Evolutionary conservation across 495 filamentous ascomycete genomes (phyloP).

Genomic region (Aspergillus indologenus): DNA sequence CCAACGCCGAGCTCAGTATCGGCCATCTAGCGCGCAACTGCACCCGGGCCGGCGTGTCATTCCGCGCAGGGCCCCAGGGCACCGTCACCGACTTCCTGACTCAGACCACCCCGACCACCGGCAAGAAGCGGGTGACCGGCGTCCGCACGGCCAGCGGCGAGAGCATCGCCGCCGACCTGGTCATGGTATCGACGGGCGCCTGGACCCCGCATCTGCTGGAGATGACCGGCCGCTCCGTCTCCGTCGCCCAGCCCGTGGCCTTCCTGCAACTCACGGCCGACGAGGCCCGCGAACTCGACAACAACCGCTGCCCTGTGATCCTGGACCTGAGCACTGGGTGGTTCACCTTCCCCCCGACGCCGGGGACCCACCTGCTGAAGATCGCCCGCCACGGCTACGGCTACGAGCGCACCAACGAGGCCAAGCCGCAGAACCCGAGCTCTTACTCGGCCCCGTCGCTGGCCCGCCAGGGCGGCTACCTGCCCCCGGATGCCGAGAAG

Average conservation of each 20-base stretch:
- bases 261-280: constrained; percentile 69
- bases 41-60: constrained; percentile 55
- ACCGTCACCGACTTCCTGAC: constrained; percentile 57
- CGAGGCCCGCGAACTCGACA: constrained; percentile 60
- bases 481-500: constrained; percentile 59
- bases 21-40: neutral
- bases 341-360: constrained; percentile 75
- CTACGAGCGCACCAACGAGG: constrained; percentile 63
- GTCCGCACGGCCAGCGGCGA: constrained; percentile 53
- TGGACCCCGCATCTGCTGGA: constrained; percentile 79
- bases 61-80: constrained; percentile 62
- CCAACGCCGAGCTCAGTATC: constrained; percentile 57
- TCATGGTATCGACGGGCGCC: constrained; percentile 79
- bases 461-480: constrained; percentile 33
- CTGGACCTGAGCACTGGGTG: constrained; percentile 77
- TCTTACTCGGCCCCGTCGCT: constrained; percentile 41
- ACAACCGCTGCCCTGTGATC: constrained; percentile 60
- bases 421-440: constrained; percentile 31
- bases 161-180: constrained; percentile 63
- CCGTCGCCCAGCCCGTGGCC: constrained; percentile 76
- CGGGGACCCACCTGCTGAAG: constrained; percentile 62
- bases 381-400: constrained; percentile 80
- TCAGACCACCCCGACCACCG: neutral
- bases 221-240: constrained; percentile 67
- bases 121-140: constrained; percentile 38